These are phyloP conservation scores for Helotiales sp. DNA, from an alignment of 2,329 filamentous ascomycete genomes.

Conservation along the genomic window DNA sequence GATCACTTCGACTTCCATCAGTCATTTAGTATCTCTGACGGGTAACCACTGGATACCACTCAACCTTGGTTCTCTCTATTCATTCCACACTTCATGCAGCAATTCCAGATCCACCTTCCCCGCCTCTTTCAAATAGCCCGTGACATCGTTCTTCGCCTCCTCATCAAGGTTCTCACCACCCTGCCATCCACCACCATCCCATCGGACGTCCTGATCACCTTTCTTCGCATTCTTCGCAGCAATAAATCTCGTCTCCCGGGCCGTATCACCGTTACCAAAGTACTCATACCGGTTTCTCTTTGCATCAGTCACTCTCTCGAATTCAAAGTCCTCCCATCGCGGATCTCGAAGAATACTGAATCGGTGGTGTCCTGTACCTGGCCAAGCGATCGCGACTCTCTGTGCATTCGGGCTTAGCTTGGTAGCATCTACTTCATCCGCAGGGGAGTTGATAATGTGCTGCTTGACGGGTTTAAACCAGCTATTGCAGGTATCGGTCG, in stretches of 20 bases:
- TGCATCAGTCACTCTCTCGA: background rate
- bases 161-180: background rate
- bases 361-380: background rate
- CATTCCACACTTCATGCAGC: background rate
- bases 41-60: no score
- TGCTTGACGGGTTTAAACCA: background rate
- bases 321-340: background rate
- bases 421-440: background rate
- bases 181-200: background rate
- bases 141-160: background rate
- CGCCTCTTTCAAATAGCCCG: background rate
- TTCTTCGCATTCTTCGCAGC: background rate
- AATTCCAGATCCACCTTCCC: background rate
- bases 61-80: no score
- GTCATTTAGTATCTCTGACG: no score
- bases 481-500: background rate
- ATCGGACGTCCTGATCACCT: background rate
- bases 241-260: background rate
- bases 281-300: background rate
- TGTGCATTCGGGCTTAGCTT: background rate
- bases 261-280: background rate
- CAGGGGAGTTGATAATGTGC: background rate
- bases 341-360: background rate
- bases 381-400: background rate
- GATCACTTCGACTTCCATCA: no score